Conservation (phyloP, 176 grass and related monocot genomes). For the Cenchrus purpureus region DNA sequence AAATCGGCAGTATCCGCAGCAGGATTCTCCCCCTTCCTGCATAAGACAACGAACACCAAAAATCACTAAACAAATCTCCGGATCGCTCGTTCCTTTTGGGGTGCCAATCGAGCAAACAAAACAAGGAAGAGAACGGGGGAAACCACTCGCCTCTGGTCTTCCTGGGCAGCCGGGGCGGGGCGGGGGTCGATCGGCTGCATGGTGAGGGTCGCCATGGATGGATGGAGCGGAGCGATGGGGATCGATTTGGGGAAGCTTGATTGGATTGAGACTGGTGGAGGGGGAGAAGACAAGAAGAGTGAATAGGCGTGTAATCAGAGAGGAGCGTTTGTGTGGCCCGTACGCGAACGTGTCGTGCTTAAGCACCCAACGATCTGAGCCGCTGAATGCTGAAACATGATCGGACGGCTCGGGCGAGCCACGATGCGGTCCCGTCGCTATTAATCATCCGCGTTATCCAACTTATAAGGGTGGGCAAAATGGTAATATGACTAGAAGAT, state of each 20-base stretch:
- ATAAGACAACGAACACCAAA: slow-evolving; percentile 7
- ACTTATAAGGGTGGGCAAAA: not conserved
- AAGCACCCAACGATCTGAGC: slow-evolving; percentile 7
- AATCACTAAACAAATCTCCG: not conserved
- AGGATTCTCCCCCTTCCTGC: not conserved
- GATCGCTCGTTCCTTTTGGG: not conserved
- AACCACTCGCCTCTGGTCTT: slow-evolving; percentile 37
- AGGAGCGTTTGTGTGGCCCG: slow-evolving; percentile 13
- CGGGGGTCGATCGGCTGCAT: slow-evolving; percentile 46
- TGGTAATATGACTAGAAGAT: not conserved
- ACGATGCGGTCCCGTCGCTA: not conserved
- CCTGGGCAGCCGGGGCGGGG: not conserved
- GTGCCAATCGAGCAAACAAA: not conserved
- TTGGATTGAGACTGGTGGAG: not conserved
- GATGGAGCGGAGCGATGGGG: not conserved
- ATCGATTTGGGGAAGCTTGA: not conserved
- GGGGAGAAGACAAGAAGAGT: not conserved
- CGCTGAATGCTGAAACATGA: not conserved
- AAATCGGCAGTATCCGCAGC: slow-evolving; percentile 29
- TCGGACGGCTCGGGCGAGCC: not conserved
- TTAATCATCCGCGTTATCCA: not conserved
- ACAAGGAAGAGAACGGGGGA: not conserved
- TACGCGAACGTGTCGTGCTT: slow-evolving; percentile 10
- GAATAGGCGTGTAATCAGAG: not conserved
- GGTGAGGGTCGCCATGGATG: slow-evolving; percentile 50